A percentile compares a stretch with the other conserved stretches of the same genome.
Evolutionary conservation across 768 basidiomycete species (phyloP).

Genomic region (Gautieria morchelliformis): DNA sequence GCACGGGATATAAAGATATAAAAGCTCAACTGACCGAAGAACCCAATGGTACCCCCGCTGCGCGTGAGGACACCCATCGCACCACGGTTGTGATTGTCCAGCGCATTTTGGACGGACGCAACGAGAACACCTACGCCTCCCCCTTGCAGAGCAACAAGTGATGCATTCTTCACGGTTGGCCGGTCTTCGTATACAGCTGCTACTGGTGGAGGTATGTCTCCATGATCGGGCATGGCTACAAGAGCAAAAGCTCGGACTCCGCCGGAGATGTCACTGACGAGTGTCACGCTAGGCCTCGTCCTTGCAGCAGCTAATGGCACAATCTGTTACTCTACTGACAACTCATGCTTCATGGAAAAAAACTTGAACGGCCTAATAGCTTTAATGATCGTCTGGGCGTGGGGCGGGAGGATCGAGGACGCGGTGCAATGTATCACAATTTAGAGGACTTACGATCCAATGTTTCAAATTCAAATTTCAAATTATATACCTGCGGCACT

Average conservation of each 20-base stretch:
- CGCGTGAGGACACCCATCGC: constrained; percentile 81
- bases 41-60: constrained; percentile 81
- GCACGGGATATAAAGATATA: neutral
- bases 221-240: neutral
- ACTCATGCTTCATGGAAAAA: too few relatives aligned
- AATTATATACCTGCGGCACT: too few relatives aligned
- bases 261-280: too few relatives aligned
- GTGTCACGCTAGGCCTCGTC: too few relatives aligned
- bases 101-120: constrained; percentile 64
- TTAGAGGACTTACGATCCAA: too few relatives aligned
- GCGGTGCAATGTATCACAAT: too few relatives aligned
- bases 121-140: constrained; percentile 32
- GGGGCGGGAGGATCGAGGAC: too few relatives aligned
- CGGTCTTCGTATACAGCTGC: constrained; percentile 1
- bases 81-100: constrained; percentile 66
- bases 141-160: constrained; percentile 21
- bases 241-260: neutral
- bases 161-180: constrained; percentile 13
- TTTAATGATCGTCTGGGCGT: too few relatives aligned
- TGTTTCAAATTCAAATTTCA: too few relatives aligned
- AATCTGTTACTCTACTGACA: too few relatives aligned
- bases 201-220: neutral
- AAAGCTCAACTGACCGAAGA: constrained; percentile 59
- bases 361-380: too few relatives aligned
- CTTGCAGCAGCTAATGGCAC: too few relatives aligned